Base-by-base conservation (phyloP, 1,139 yeast species). In the Entelexis sorbosivorans region DNA sequence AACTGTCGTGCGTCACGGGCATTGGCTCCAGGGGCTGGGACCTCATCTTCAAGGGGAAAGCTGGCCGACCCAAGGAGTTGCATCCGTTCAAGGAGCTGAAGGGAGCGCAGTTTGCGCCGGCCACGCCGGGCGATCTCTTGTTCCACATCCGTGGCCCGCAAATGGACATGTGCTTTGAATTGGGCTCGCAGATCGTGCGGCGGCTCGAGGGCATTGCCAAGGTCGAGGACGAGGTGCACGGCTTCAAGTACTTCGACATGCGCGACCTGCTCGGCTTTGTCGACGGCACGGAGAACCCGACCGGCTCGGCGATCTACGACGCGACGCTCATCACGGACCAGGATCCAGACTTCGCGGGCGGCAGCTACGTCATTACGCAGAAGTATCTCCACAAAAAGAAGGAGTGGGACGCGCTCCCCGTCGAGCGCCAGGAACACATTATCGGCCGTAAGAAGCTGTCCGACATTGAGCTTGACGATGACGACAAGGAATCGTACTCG, bases 221-320 rank as follows among this genome's bases (percentile, higher is more conserved):
- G 10, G 54, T 57, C 16, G 56, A 49, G 26, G 60, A 57, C 38
- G 60, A 58, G 51, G 58, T 57, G 11, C 56, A 51, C 43, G 58
- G 59, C n/a, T 58, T 58, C 52, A 52, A 58, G 38, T 57, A 57
- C 50, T 54, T 49, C 20, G 60, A 58, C 44, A 48, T 43, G 35
- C 58, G 60, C 16, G 59, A 58, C 39, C 56, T 58, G 6, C 58
- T 58, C n/a, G 60, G 60, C 7, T 58, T 58, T 38, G 60, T 58
- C 8, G 60, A 58, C 28, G 60, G 60, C 29, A 57, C 60, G 8
- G 60, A 58, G 17, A 58, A 58, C 49, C 60, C 60, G 17, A 48
- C 39, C 5, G 59, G 56, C n/a, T 20, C 19, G 9, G 56, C 43
- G 7, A 38, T 52, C 6, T 17, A 20, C 17, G 47, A 42, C 7